These are phyloP conservation scores for Termitomyces sp. DNA, from an alignment of 768 basidiomycete species.

Conservation along the genomic window DNA sequence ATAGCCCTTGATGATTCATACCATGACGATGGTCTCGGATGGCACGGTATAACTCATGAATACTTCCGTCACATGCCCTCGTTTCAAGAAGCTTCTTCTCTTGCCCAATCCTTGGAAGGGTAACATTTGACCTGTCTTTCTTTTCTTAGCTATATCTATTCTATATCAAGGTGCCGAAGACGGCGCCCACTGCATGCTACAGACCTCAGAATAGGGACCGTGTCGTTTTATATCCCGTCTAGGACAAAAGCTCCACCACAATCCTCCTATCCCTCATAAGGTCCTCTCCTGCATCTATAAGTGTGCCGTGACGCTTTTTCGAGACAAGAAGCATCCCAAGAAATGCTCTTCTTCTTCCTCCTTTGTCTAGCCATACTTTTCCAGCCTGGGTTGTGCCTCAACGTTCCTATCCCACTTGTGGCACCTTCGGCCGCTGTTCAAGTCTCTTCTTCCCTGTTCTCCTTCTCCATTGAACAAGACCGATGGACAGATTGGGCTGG, in stretches of 20 bases:
- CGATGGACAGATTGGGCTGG: conserved; percentile 71
- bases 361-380: conserved; percentile 8
- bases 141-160: not conserved
- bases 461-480: conserved; percentile 71
- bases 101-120: not conserved
- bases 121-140: not conserved
- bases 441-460: conserved; percentile 41
- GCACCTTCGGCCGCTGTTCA: conserved; percentile 10
- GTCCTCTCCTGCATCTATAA: conserved; percentile 7
- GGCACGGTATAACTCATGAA: not conserved
- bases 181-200: not conserved
- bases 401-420: conserved; percentile 9
- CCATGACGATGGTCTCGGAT: not conserved
- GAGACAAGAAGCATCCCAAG: not conserved
- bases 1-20: not conserved
- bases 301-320: not conserved
- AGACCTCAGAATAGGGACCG: conserved; percentile 2
- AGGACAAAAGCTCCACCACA: conserved; percentile 5
- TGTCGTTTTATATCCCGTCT: conserved; percentile 4
- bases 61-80: not conserved
- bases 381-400: conserved; percentile 8
- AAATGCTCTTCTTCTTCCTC: conserved; percentile 4
- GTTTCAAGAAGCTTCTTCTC: conserved; percentile 3
- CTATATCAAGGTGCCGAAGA: conserved; percentile 1
- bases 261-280: conserved; percentile 5